Evolutionary conservation across 2,329 filamentous ascomycete genomes (phyloP).

Genomic region (Aspergillus spinulosporus): DNA sequence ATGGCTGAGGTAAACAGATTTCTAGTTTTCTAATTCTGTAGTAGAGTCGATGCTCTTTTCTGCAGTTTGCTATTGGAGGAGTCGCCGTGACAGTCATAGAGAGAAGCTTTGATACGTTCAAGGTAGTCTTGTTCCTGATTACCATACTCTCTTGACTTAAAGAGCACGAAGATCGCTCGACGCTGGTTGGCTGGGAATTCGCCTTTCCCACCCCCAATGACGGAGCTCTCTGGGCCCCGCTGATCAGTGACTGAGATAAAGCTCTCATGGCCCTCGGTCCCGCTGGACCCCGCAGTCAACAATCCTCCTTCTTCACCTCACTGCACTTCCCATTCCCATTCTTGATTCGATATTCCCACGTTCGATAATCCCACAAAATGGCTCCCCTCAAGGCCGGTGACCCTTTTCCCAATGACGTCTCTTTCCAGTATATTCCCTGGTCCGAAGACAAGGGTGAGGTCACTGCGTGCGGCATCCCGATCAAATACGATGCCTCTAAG

Average conservation of each 20-base stretch:
- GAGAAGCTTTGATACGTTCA: no score
- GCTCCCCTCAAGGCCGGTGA: slow-evolving; percentile 72
- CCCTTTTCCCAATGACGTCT: slow-evolving; percentile 74
- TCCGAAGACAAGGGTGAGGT: slow-evolving; percentile 67
- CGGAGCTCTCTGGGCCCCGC: slow-evolving; percentile 5
- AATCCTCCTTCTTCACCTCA: background rate
- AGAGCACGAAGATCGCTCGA: background rate
- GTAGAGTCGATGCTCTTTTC: no score
- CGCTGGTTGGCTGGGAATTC: background rate
- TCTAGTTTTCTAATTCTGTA: no score
- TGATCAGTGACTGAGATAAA: background rate
- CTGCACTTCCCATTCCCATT: background rate
- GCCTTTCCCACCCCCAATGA: slow-evolving; percentile 1
- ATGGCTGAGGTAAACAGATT: no score
- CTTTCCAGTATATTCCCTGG: slow-evolving; percentile 80
- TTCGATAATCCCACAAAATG: no score
- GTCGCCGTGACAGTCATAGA: no score
- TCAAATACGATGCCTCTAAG: slow-evolving; percentile 76
- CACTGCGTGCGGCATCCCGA: slow-evolving; percentile 74
- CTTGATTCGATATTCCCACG: background rate
- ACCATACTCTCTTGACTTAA: background rate
- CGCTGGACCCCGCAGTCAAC: slow-evolving; percentile 1
- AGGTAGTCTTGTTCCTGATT: background rate
- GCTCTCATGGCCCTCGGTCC: background rate
- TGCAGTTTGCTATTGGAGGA: no score